Percentiles rank a stretch among this genome's conserved stretches.
phyloP scores from a whole-genome alignment of 2,329 filamentous ascomycete genomes.

The Beauveria rudraprayagi region DNA sequence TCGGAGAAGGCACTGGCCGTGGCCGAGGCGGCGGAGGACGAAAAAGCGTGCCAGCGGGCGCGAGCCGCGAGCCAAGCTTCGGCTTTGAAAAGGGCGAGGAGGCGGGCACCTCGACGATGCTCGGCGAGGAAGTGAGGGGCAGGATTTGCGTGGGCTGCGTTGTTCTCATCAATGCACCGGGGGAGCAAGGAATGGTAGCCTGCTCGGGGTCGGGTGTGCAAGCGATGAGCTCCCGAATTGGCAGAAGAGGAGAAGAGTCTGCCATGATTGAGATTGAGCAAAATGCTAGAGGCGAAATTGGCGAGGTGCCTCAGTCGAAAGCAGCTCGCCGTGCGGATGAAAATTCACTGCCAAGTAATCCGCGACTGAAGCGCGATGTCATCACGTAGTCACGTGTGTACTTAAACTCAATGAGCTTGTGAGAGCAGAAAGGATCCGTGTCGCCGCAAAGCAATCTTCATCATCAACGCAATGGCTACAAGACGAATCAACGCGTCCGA shows the following conservation, averaged over 20 bases:
- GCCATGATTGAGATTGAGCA: conserved; percentile 10
- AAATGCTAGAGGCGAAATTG: not conserved
- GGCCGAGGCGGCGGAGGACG: conserved; percentile 37
- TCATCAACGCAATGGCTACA: conserved; percentile 52
- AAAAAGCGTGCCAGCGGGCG: conserved; percentile 67
- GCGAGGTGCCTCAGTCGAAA: not conserved
- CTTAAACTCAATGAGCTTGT: conserved; percentile 1
- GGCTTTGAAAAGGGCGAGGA: conserved; percentile 63
- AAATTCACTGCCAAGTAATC: conserved; percentile 8
- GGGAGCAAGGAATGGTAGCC: conserved; percentile 39
- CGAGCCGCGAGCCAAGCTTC: conserved; percentile 51
- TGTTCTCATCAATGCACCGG: conserved; percentile 27
- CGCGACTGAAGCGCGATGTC: conserved; percentile 8
- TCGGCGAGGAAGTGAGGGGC: conserved; percentile 32
- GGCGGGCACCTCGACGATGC: conserved; percentile 70
- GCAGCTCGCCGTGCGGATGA: conserved; percentile 3
- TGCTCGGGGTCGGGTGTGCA: conserved; percentile 38
- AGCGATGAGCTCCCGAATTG: conserved; percentile 16
- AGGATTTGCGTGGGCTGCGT: conserved; percentile 41
- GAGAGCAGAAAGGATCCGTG: not conserved
- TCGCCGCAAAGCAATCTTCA: conserved; percentile 7
- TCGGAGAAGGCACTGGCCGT: conserved; percentile 12
- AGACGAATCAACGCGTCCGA: conserved; percentile 57
- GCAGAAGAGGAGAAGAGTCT: conserved; percentile 4
- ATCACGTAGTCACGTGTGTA: conserved; percentile 20